Percentiles rank a stretch among this genome's conserved stretches.
phyloP scores from a whole-genome alignment of 352 stramenopile species.

The Pythium sukuiense region DNA sequence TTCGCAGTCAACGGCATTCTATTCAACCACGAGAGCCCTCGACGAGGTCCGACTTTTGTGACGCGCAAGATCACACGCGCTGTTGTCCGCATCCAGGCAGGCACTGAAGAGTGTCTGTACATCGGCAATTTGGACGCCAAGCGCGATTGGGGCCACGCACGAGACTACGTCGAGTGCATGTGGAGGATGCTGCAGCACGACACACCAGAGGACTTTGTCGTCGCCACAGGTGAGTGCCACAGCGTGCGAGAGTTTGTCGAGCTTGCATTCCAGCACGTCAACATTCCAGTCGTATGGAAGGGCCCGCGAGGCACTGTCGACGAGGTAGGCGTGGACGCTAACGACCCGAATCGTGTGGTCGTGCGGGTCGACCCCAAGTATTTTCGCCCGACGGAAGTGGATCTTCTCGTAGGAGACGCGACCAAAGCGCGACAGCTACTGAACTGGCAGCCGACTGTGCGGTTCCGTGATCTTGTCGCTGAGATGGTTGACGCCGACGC shows the following conservation, averaged over 20 bases:
- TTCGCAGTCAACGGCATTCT: conserved; percentile 97
- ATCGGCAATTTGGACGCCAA: conserved; percentile 97
- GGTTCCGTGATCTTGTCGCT: conserved; percentile 92
- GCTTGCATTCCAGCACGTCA: conserved; percentile 91
- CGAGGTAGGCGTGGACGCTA: conserved; percentile 92
- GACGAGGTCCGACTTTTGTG: conserved; percentile 97
- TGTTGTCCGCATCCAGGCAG: conserved; percentile 92
- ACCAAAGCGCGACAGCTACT: conserved; percentile 91
- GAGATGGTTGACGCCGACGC: conserved; percentile 91
- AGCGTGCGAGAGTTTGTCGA: conserved; percentile 99
- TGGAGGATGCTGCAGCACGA: conserved; percentile 97
- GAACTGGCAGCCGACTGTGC: conserved; percentile 91
- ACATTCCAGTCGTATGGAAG: conserved; percentile 92
- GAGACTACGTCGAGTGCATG: conserved; percentile 99
- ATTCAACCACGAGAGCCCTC: conserved; percentile 99
- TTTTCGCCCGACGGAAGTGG: conserved; percentile 98
- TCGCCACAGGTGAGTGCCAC: conserved; percentile 96
- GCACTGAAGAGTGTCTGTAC: conserved; percentile 94
- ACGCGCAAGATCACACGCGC: conserved; percentile 98
- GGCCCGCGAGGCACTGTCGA: conserved; percentile 87
- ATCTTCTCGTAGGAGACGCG: conserved; percentile 96
- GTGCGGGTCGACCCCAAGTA: conserved; percentile 96
- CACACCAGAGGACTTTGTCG: conserved; percentile 73
- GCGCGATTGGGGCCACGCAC: conserved; percentile 98
- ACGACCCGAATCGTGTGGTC: conserved; percentile 87